Evolutionary conservation across 257 asterid genomes (phyloP), one percentile per base, ranked within the genome.

Genomic region (Orobanche coerulescens): DNA sequence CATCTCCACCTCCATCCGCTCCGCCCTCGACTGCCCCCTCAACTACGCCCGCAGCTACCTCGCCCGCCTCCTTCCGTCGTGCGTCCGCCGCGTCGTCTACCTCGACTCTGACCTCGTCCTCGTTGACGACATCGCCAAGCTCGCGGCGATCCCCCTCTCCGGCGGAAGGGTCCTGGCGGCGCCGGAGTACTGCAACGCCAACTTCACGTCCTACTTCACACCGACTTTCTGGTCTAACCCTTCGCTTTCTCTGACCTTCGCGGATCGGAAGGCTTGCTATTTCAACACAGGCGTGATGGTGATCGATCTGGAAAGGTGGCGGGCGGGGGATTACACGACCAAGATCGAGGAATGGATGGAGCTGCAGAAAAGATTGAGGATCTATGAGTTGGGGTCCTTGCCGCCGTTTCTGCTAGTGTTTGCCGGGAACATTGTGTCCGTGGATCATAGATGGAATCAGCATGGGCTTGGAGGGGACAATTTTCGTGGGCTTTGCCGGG

Each of bases 261-360:
- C 94, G 4, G 66, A 80, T 50, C 78, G 95, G 0, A 71, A 61
- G 8, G 81, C 98, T 0, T 91, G 97, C 76, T 91, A 91, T 46
- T 91, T 91, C 72, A 91, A 91, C 87, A 91, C 97, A 0, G 97
- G 97, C 0, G 97, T 91, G 0, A 91, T 91, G 97, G 95, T 91
- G 20, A 87, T 91, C 30, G 97, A 85, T 36, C 90, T 91, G 1
- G 75, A 71, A 8, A 75, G 86, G 25, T 91, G 97, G 98, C 70
- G 98, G 16, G 39, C 51, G 0, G 95, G 96, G 0, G 95, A 74
- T 0, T 91, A 85, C 81, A 91, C 95, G 0, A 65, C 62, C 0
- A 88, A 81, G 40, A 91, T 91, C 16, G 98, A 91, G 25, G 96
- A 91, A 30, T 91, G 95, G 95, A 91, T 91, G 98, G 95, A 91